These are phyloP conservation scores for Ilex aquifolium DNA, from an alignment of 257 asterid genomes.

Conservation along the genomic window DNA sequence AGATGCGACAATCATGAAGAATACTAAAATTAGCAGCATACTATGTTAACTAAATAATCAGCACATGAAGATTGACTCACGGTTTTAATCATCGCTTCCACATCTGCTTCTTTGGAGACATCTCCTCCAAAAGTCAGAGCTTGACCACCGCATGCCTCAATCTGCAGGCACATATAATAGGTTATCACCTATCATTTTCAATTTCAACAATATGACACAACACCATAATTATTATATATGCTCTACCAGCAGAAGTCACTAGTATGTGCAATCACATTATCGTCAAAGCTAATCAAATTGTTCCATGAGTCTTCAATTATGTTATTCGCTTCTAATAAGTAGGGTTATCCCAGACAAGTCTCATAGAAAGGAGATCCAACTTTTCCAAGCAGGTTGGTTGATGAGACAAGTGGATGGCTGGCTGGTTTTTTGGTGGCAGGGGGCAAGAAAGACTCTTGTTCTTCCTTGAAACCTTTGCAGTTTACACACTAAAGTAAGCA, in stretches of 20 bases:
- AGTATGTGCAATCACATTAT: background rate
- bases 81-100: slow-evolving; percentile 83
- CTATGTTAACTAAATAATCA: slow-evolving; percentile 6
- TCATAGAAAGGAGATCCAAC: no score
- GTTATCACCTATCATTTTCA: background rate
- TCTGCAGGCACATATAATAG: slow-evolving; percentile 38
- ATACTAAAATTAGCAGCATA: slow-evolving; percentile 19
- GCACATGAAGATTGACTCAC: slow-evolving; percentile 31
- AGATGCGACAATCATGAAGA: slow-evolving; percentile 17
- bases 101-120: slow-evolving; percentile 94
- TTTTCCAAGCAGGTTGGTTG: no score
- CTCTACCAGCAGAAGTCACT: background rate
- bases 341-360: no score
- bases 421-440: background rate
- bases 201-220: background rate
- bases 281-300: background rate
- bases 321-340: no score
- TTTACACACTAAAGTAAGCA: background rate
- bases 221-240: no score
- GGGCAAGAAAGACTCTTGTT: background rate
- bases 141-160: slow-evolving; percentile 82
- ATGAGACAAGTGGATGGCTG: background rate
- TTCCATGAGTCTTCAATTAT: no score
- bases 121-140: slow-evolving; percentile 90
- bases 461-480: background rate